Conservation (phyloP, 148 eudicot genomes). For the Spergularia marina region DNA sequence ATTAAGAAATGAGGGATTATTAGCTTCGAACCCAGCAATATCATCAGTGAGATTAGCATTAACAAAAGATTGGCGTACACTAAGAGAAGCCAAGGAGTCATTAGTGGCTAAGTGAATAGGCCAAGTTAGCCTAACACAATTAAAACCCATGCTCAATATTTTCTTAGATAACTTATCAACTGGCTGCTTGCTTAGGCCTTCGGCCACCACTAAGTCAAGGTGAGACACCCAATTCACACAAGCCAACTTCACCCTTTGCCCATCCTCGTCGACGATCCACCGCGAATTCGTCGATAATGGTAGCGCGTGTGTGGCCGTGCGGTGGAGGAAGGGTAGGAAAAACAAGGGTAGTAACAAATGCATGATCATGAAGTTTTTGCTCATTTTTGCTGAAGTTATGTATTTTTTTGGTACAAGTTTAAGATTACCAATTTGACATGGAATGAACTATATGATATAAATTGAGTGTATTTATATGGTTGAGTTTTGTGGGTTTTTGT, state of each 20-base stretch:
- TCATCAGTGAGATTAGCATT: slow-evolving; percentile 44
- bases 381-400: not conserved
- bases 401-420: not conserved
- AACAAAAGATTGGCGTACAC: slow-evolving; percentile 54
- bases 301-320: slow-evolving; percentile 21
- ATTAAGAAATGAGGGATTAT: slow-evolving; percentile 70
- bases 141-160: slow-evolving; percentile 64
- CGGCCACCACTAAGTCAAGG: slow-evolving; percentile 62
- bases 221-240: slow-evolving; percentile 88
- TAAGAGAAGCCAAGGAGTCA: slow-evolving; percentile 43
- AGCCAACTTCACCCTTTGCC: slow-evolving; percentile 71
- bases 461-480: not conserved
- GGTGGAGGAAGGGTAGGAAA: not conserved
- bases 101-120: slow-evolving; percentile 68
- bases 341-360: not conserved
- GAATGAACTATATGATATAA: too few relatives aligned
- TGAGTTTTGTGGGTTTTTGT: not conserved
- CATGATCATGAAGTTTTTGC: not conserved
- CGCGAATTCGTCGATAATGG: slow-evolving; percentile 70
- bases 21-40: slow-evolving; percentile 50
- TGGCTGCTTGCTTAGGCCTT: slow-evolving; percentile 78
- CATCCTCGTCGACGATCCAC: slow-evolving; percentile 72
- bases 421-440: not conserved
- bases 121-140: slow-evolving; percentile 92
- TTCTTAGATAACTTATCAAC: slow-evolving; percentile 42